These are phyloP conservation scores for Eleusine coracana DNA, from an alignment of 176 grass and related monocot genomes.

Conservation along the genomic window DNA sequence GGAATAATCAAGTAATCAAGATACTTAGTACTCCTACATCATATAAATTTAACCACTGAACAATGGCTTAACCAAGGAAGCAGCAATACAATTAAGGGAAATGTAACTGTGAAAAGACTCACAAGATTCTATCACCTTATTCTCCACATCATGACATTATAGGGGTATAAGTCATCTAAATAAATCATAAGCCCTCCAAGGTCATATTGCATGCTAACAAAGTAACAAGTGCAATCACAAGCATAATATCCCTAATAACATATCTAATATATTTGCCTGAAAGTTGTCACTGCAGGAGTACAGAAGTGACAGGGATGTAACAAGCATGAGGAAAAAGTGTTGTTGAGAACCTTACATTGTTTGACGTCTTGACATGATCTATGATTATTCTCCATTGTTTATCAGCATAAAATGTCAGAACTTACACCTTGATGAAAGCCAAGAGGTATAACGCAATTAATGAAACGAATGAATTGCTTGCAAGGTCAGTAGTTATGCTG, in stretches of 20 bases:
- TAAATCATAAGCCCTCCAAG: neutral
- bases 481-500: constrained; percentile 41
- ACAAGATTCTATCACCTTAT: neutral
- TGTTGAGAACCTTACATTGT: constrained; percentile 18
- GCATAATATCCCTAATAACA: constrained; percentile 22
- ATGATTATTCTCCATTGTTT: constrained; percentile 14
- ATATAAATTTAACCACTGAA: constrained; percentile 13
- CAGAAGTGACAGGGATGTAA: constrained; percentile 29
- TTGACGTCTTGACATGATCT: neutral
- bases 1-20: neutral
- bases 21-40: neutral
- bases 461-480: constrained; percentile 50
- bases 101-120: neutral
- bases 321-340: constrained; percentile 8
- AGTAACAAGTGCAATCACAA: neutral
- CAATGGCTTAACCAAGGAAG: neutral
- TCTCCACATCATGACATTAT: neutral
- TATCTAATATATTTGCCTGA: neutral
- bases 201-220: constrained; percentile 21
- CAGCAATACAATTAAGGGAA: neutral
- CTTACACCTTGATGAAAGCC: constrained; percentile 43
- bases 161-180: constrained; percentile 9
- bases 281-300: neutral
- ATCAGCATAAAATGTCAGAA: constrained; percentile 34
- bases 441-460: constrained; percentile 40